Evolutionary conservation across 257 asterid species (phyloP).

Genomic region (Scutellaria minor): DNA sequence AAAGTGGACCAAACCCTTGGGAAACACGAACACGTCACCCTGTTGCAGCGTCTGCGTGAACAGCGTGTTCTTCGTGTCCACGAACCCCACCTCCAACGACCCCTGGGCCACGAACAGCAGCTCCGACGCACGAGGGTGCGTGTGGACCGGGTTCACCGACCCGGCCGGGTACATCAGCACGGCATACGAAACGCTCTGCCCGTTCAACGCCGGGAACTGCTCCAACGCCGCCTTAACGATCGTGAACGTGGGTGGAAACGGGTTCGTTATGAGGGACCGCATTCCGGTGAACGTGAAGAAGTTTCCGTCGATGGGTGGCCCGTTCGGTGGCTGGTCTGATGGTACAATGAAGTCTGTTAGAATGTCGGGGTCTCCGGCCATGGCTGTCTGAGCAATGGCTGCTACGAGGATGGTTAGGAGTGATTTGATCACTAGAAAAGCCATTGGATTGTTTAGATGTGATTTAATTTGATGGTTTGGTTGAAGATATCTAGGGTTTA

Average conservation of each 20-base stretch:
- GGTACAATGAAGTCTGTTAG: conserved; percentile 53
- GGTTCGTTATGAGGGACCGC: conserved; percentile 41
- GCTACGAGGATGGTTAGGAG: neutral
- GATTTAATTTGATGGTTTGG: neutral
- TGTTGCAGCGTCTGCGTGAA: conserved; percentile 50
- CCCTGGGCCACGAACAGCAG: conserved; percentile 59
- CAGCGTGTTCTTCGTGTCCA: conserved; percentile 51
- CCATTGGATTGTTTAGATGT: conserved; percentile 20
- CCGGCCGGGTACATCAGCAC: conserved; percentile 51
- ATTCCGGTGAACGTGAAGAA: conserved; percentile 63
- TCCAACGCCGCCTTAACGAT: conserved; percentile 48
- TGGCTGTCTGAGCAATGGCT: conserved; percentile 6
- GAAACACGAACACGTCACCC: conserved; percentile 55
- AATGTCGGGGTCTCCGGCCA: conserved; percentile 58
- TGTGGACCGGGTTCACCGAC: conserved; percentile 63
- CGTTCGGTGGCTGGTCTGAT: conserved; percentile 32
- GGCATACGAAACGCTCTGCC: conserved; percentile 60
- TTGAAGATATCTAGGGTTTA: neutral
- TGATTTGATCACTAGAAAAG: neutral
- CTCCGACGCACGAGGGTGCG: conserved; percentile 67
- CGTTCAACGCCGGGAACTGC: conserved; percentile 54
- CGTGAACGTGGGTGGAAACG: conserved; percentile 48
- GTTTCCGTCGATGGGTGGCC: conserved; percentile 33
- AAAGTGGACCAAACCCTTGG: conserved; percentile 57
- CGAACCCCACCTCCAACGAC: conserved; percentile 55